Conservation (phyloP, 805 yeast genomes). For the Saccharomycopsis fibuligera region DNA sequence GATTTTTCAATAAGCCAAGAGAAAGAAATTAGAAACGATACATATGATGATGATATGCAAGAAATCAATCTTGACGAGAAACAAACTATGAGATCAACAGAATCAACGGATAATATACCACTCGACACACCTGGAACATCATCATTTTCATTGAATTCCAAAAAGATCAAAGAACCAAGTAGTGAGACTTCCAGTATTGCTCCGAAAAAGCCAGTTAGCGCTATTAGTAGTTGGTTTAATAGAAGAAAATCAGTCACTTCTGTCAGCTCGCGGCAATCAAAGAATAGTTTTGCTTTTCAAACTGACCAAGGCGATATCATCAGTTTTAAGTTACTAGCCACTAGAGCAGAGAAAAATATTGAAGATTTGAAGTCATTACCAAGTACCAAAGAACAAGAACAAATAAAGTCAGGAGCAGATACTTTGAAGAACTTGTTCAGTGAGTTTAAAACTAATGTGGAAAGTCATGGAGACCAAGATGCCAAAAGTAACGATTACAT, state of each 20-base stretch:
- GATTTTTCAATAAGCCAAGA: neutral
- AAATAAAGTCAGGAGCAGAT: conserved; percentile 41
- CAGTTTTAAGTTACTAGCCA: conserved; percentile 53
- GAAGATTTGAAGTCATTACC: conserved; percentile 45
- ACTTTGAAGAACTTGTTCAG: conserved; percentile 33
- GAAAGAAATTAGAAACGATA: neutral
- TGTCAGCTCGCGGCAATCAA: conserved; percentile 2
- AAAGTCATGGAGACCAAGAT: neutral
- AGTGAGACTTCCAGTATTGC: conserved; percentile 11
- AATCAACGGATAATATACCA: neutral
- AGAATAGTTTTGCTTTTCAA: conserved; percentile 6
- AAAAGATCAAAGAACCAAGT: neutral
- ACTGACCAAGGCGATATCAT: conserved; percentile 11
- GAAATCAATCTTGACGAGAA: conserved; percentile 10
- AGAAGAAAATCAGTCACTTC: conserved; percentile 5
- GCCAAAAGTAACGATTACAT: conserved; percentile 25
- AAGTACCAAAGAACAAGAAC: conserved; percentile 45
- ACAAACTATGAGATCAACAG: neutral
- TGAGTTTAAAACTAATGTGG: conserved; percentile 22
- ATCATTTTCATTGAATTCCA: neutral
- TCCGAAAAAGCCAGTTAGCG: conserved; percentile 1
- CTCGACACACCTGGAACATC: neutral
- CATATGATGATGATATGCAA: conserved; percentile 14
- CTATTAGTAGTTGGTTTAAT: conserved; percentile 12
- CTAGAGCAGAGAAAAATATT: conserved; percentile 51